phyloP scores from a whole-genome alignment of 1,139 yeast species.

The Candida glucosophila region DNA sequence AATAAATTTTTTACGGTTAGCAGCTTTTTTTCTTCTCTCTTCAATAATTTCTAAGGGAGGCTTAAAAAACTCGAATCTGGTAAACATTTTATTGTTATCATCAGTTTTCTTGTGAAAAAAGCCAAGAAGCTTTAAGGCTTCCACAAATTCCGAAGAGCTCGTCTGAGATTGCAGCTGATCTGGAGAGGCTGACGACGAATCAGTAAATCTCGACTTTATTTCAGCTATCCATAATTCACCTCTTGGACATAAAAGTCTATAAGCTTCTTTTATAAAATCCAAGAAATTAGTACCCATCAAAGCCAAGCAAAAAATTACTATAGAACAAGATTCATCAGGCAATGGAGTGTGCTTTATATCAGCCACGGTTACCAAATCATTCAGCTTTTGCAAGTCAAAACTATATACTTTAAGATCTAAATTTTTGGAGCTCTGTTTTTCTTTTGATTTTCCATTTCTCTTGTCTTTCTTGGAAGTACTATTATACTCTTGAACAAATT shows the following conservation, averaged over 20 bases:
- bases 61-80: constrained; percentile 87
- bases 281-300: constrained; percentile 95
- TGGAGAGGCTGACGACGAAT: constrained; percentile 23
- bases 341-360: constrained; percentile 89
- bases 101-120: constrained; percentile 86
- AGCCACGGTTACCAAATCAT: constrained; percentile 87
- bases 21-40: constrained; percentile 56
- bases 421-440: constrained; percentile 17
- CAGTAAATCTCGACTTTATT: constrained; percentile 84
- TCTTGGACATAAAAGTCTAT: constrained; percentile 75
- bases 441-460: constrained; percentile 19
- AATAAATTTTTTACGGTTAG: constrained; percentile 60
- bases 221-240: constrained; percentile 98
- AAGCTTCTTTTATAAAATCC: constrained; percentile 85
- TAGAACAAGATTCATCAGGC: constrained; percentile 64
- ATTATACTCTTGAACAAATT: constrained; percentile 35
- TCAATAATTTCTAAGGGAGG: constrained; percentile 65
- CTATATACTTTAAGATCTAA: constrained; percentile 65
- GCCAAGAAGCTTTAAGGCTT: constrained; percentile 68
- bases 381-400: constrained; percentile 82
- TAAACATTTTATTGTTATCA: constrained; percentile 84
- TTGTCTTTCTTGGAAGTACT: constrained; percentile 20
- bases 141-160: constrained; percentile 68
- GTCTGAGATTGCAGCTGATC: constrained; percentile 20
- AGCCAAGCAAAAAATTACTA: constrained; percentile 87